Evolutionary conservation across 2,329 filamentous ascomycete species (phyloP).

Genomic region (Hypomyces perniciosus): DNA sequence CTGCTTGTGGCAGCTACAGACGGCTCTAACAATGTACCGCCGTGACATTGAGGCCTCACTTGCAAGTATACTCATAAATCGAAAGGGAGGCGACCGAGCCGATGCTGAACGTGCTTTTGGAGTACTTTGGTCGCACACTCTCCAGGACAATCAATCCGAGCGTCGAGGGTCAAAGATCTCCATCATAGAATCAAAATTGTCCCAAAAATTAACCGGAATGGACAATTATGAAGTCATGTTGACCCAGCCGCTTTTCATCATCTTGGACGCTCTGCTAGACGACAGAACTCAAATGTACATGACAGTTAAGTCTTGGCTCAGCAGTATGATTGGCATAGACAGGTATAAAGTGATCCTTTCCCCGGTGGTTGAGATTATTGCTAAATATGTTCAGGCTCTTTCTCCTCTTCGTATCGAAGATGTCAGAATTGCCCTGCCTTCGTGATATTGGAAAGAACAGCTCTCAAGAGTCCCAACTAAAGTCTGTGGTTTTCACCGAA

Average conservation of each 20-base stretch:
- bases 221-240: conserved; percentile 68
- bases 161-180: conserved; percentile 44
- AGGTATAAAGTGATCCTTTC: conserved; percentile 37
- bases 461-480: conserved; percentile 10
- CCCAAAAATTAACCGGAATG: conserved; percentile 44
- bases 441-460: conserved; percentile 14
- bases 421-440: conserved; percentile 51
- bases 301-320: conserved; percentile 75
- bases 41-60: conserved; percentile 78
- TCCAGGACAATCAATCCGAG: conserved; percentile 54
- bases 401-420: conserved; percentile 52
- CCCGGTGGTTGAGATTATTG: neutral
- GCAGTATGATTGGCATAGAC: conserved; percentile 57
- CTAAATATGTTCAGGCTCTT: conserved; percentile 44
- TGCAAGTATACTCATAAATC: conserved; percentile 57
- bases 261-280: conserved; percentile 72
- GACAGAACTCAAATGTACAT: conserved; percentile 69
- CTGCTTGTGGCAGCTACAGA: conserved; percentile 80
- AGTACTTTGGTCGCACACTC: conserved; percentile 75
- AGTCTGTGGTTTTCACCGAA: conserved; percentile 30
- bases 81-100: conserved; percentile 34
- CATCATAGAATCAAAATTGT: conserved; percentile 26
- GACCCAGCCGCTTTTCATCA: conserved; percentile 71
- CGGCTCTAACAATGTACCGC: conserved; percentile 57
- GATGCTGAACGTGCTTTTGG: conserved; percentile 65